Percentiles rank a stretch among this genome's conserved stretches.
Conservation (phyloP, 2,329 filamentous ascomycete species). For the Monosporascus cannonballus region DNA sequence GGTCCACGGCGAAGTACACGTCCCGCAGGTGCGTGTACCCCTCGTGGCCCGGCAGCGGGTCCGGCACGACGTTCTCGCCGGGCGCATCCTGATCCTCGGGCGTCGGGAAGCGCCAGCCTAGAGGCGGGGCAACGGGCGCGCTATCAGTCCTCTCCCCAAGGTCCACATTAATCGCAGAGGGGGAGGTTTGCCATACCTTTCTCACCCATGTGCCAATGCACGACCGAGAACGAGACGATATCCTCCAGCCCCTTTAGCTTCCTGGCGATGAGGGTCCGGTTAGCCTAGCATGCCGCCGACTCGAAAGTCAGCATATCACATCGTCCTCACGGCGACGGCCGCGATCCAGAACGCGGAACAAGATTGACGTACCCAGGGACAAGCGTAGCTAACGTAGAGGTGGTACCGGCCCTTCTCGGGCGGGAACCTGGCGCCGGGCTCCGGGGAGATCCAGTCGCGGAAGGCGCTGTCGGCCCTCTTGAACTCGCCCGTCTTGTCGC, state of each 20-base stretch:
- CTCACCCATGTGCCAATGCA: conserved; percentile 81
- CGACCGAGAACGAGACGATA: conserved; percentile 70
- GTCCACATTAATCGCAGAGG: not conserved
- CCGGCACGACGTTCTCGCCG: conserved; percentile 58
- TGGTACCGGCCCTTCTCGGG: conserved; percentile 89
- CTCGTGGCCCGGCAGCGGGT: conserved; percentile 65
- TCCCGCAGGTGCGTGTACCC: conserved; percentile 65
- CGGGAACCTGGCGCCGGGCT: conserved; percentile 68
- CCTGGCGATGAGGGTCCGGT: conserved; percentile 78
- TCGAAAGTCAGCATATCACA: not conserved
- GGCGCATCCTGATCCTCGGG: conserved; percentile 48
- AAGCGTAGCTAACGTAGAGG: conserved; percentile 90
- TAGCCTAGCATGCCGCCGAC: conserved; percentile 43
- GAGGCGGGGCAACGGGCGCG: not conserved
- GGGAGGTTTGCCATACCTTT: conserved; percentile 32
- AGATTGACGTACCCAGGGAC: conserved; percentile 62
- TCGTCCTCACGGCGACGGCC: not conserved
- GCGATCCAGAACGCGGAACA: not conserved
- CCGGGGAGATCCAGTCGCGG: conserved; percentile 70
- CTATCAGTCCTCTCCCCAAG: conserved; percentile 36
- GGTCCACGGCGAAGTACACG: conserved; percentile 71
- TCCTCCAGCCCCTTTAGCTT: conserved; percentile 90
- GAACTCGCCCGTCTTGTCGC: conserved; percentile 82
- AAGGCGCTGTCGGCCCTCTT: conserved; percentile 83
- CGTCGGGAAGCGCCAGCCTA: conserved; percentile 79